phyloP scores from a whole-genome alignment of 768 basidiomycete genomes.

The Tylopilus plumbeoviolaceoides region DNA sequence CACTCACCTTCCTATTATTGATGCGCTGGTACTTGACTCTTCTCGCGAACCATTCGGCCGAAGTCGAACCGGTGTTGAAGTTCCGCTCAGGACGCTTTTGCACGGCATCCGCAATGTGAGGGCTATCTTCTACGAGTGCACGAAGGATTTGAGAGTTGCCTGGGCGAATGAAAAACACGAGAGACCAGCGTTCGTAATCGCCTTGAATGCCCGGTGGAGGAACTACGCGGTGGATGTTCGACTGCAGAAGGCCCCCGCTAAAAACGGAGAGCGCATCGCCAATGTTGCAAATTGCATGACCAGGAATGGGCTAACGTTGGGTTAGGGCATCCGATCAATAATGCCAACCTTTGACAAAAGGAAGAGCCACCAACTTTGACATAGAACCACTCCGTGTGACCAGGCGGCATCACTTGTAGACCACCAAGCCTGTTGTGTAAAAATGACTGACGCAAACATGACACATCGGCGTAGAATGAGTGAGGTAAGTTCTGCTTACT shows the following conservation, averaged over 20 bases:
- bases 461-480: background rate
- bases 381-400: constrained; percentile 61
- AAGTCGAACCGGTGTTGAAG: constrained; percentile 35
- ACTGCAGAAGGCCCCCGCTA: constrained; percentile 60
- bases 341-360: background rate
- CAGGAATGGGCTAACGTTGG: constrained; percentile 45
- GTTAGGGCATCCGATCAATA: background rate
- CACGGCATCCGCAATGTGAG: constrained; percentile 44
- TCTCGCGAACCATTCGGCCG: constrained; percentile 39
- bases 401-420: constrained; percentile 63
- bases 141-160: constrained; percentile 48
- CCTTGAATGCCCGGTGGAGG: constrained; percentile 59
- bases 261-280: constrained; percentile 61
- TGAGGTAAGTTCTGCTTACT: constrained; percentile 32
- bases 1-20: constrained; percentile 39
- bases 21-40: constrained; percentile 39
- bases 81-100: constrained; percentile 34
- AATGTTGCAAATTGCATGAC: constrained; percentile 57
- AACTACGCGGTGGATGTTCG: constrained; percentile 61
- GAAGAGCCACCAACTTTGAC: constrained; percentile 41
- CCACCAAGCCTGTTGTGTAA: constrained; percentile 69
- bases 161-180: constrained; percentile 67
- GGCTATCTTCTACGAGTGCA: constrained; percentile 49
- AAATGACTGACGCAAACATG: constrained; percentile 44
- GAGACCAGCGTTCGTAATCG: constrained; percentile 54